These are phyloP conservation scores for Antarctomyces pellizariae DNA, from an alignment of 495 filamentous ascomycete genomes.

Conservation along the genomic window DNA sequence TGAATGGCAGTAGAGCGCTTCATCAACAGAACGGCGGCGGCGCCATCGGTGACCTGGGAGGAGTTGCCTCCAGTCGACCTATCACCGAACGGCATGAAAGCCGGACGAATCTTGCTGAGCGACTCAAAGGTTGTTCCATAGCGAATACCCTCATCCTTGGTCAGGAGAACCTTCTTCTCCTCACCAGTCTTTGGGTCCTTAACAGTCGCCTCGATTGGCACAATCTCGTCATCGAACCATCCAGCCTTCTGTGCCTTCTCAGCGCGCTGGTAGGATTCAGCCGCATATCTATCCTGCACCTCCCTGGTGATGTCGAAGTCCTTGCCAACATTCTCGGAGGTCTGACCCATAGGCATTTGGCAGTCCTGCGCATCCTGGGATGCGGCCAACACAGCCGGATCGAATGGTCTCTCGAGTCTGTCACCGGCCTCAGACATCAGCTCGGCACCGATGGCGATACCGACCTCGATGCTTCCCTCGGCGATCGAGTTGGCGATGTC, in stretches of 20 bases:
- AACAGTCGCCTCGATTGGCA: constrained; percentile 54
- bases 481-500: constrained; percentile 82
- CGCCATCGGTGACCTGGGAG: constrained; percentile 84
- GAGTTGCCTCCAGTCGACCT: constrained; percentile 86
- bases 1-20: constrained; percentile 71
- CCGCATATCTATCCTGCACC: constrained; percentile 61
- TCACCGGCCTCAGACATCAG: constrained; percentile 57
- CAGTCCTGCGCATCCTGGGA: constrained; percentile 62
- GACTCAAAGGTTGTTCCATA: constrained; percentile 71
- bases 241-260: constrained; percentile 83
- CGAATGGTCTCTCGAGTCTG: constrained; percentile 44
- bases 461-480: constrained; percentile 59
- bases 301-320: constrained; percentile 74
- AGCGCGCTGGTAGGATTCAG: constrained; percentile 65
- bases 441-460: constrained; percentile 74
- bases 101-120: constrained; percentile 65
- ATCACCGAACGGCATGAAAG: constrained; percentile 77
- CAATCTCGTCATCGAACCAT: constrained; percentile 87
- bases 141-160: constrained; percentile 70
- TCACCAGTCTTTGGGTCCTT: constrained; percentile 70
- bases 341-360: constrained; percentile 93
- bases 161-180: constrained; percentile 49
- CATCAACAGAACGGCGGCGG: constrained; percentile 82
- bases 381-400: constrained; percentile 48
- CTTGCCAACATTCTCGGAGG: constrained; percentile 80